Evolutionary conservation across 2,329 filamentous ascomycete genomes (phyloP).

Genomic region (Cytospora piceae): DNA sequence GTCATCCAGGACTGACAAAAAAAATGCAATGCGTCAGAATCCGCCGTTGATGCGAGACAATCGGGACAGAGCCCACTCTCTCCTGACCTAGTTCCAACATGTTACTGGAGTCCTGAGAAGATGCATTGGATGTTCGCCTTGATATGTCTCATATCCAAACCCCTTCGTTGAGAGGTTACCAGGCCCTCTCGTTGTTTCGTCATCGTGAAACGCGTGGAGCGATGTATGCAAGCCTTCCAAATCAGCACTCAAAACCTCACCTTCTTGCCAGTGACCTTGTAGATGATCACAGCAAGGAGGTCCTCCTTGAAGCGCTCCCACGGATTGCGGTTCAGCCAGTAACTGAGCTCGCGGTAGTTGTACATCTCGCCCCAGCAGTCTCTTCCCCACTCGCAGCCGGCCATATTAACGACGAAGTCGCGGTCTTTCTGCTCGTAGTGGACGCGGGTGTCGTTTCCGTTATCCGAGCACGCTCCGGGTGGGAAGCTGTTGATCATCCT

Average conservation of each 20-base stretch:
- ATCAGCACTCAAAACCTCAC: slow-evolving; percentile 54
- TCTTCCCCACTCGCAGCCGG: slow-evolving; percentile 93
- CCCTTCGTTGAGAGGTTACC: neutral
- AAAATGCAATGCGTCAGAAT: neutral
- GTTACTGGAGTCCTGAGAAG: slow-evolving; percentile 17
- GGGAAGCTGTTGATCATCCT: slow-evolving; percentile 95
- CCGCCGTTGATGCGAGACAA: neutral
- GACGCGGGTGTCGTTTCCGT: slow-evolving; percentile 72
- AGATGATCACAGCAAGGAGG: slow-evolving; percentile 62
- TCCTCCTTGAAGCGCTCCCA: slow-evolving; percentile 81
- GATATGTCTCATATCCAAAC: neutral
- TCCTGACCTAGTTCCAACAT: slow-evolving; percentile 11
- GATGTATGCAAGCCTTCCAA: neutral
- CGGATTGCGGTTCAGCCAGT: slow-evolving; percentile 79
- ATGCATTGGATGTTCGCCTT: neutral
- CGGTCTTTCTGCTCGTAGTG: slow-evolving; percentile 86
- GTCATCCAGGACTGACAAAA: neutral
- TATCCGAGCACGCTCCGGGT: slow-evolving; percentile 81
- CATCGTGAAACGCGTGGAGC: neutral
- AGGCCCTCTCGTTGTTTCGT: neutral
- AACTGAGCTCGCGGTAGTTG: slow-evolving; percentile 88
- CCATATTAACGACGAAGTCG: slow-evolving; percentile 98
- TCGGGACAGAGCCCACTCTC: neutral
- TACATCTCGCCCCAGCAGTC: slow-evolving; percentile 99
- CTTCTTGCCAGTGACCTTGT: slow-evolving; percentile 64